These are phyloP conservation scores for Chytriomyces sp. DNA, from an alignment of 192 early-diverging fungal species.

Conservation along the genomic window DNA sequence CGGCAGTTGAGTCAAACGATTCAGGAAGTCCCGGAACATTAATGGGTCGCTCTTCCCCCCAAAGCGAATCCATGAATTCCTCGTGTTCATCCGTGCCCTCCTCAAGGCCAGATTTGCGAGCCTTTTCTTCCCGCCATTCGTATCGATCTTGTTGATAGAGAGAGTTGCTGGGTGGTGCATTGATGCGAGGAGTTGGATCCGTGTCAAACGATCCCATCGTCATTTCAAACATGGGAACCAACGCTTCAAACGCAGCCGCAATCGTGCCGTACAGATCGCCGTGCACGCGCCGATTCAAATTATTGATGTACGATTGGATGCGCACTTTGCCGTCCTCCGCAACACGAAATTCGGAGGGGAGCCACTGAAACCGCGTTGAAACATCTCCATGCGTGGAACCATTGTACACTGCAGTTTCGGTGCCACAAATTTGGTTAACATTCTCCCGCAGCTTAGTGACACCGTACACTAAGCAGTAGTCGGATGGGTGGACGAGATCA, in stretches of 20 bases:
- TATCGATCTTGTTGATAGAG: neutral
- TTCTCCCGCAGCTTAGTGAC: slow-evolving; percentile 3
- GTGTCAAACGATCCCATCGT: slow-evolving; percentile 7
- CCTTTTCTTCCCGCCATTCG: slow-evolving; percentile 16
- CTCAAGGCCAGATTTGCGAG: neutral
- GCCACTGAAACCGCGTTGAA: slow-evolving; percentile 60
- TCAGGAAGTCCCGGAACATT: slow-evolving; percentile 22
- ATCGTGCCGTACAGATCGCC: slow-evolving; percentile 59
- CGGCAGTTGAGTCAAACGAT: slow-evolving; percentile 31
- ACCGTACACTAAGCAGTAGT: slow-evolving; percentile 47
- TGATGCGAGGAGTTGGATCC: slow-evolving; percentile 1
- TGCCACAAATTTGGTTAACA: slow-evolving; percentile 15
- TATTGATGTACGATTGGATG: slow-evolving; percentile 76
- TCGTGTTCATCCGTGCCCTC: slow-evolving; percentile 5
- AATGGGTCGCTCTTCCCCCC: slow-evolving; percentile 27
- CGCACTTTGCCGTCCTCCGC: slow-evolving; percentile 49
- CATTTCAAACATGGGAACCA: slow-evolving; percentile 70
- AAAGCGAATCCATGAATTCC: slow-evolving; percentile 26
- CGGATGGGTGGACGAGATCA: slow-evolving; percentile 61
- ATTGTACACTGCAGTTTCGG: neutral
- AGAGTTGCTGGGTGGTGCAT: slow-evolving; percentile 4
- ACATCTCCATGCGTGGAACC: slow-evolving; percentile 6
- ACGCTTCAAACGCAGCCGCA: slow-evolving; percentile 52
- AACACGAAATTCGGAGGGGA: slow-evolving; percentile 70
- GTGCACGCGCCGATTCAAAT: slow-evolving; percentile 60